These are phyloP conservation scores for Lactarius deliciosus DNA, from an alignment of 768 basidiomycete genomes.

Conservation along the genomic window DNA sequence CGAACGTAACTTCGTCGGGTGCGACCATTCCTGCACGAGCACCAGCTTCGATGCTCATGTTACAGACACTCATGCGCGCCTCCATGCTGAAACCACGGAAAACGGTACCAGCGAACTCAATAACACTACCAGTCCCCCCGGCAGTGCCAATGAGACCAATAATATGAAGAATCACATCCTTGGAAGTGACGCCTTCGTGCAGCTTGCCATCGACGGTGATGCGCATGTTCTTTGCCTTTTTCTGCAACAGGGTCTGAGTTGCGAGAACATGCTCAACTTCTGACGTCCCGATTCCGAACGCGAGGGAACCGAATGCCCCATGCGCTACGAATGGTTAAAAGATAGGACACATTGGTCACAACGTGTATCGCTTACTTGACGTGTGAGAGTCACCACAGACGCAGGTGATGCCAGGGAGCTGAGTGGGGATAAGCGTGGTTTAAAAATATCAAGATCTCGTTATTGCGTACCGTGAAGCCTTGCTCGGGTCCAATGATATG, in stretches of 20 bases:
- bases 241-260: slow-evolving; percentile 61
- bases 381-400: slow-evolving; percentile 70
- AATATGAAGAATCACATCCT: slow-evolving; percentile 64
- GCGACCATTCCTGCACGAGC: slow-evolving; percentile 67
- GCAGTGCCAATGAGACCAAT: slow-evolving; percentile 66
- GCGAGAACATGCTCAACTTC: slow-evolving; percentile 71
- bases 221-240: slow-evolving; percentile 66
- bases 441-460: background rate
- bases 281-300: slow-evolving; percentile 67
- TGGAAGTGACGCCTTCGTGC: slow-evolving; percentile 55
- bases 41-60: slow-evolving; percentile 70
- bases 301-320: slow-evolving; percentile 66
- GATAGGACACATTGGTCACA: background rate
- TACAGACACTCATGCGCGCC: slow-evolving; percentile 59
- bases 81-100: slow-evolving; percentile 61
- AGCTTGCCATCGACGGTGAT: slow-evolving; percentile 59
- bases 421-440: background rate
- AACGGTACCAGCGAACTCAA: slow-evolving; percentile 60
- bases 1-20: slow-evolving; percentile 61
- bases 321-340: slow-evolving; percentile 42
- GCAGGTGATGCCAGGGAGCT: slow-evolving; percentile 48
- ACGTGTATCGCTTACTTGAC: slow-evolving; percentile 43
- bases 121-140: slow-evolving; percentile 62
- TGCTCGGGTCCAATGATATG: slow-evolving; percentile 69
- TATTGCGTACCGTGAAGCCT: slow-evolving; percentile 51